Evolutionary conservation across 140 eudicot species (phyloP).

Genomic region (Bidens hawaiensis): DNA sequence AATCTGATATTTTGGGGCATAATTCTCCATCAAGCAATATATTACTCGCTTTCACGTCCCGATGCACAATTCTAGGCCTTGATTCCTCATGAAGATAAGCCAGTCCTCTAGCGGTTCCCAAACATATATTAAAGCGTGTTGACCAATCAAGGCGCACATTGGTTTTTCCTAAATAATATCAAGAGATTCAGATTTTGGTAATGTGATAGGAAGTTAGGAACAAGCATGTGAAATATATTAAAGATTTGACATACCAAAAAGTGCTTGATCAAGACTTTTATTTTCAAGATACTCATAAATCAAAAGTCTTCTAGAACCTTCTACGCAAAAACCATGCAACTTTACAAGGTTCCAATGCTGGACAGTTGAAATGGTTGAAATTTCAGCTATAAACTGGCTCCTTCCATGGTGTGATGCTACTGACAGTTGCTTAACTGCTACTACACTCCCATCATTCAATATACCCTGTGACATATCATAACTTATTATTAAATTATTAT

Average conservation of each 20-base stretch:
- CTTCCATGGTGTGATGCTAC: neutral
- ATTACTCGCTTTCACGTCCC: slow-evolving; percentile 48
- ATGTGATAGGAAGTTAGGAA: no score
- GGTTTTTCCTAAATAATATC: slow-evolving; percentile 18
- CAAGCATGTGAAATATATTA: no score
- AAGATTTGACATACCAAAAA: neutral
- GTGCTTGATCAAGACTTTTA: neutral
- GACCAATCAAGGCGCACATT: slow-evolving; percentile 28
- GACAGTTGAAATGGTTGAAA: neutral
- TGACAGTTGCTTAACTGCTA: neutral
- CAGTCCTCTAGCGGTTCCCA: slow-evolving; percentile 42
- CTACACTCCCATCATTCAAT: neutral
- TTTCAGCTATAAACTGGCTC: neutral
- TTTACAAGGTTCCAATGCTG: neutral
- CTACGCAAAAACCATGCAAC: neutral
- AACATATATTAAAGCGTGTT: slow-evolving; percentile 33
- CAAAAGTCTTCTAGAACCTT: neutral
- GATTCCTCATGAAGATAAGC: slow-evolving; percentile 48
- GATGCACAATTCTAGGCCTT: slow-evolving; percentile 35
- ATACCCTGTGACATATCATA: neutral
- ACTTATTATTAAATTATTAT: neutral
- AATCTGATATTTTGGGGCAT: slow-evolving; percentile 52
- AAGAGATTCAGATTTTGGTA: no score
- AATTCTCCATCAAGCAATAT: slow-evolving; percentile 43
- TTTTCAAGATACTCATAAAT: neutral